A percentile compares a stretch with the other conserved stretches of the same genome.
phyloP scores from a whole-genome alignment of 371 early-diverging fungal genomes.

The Haplosporangium sp. region DNA sequence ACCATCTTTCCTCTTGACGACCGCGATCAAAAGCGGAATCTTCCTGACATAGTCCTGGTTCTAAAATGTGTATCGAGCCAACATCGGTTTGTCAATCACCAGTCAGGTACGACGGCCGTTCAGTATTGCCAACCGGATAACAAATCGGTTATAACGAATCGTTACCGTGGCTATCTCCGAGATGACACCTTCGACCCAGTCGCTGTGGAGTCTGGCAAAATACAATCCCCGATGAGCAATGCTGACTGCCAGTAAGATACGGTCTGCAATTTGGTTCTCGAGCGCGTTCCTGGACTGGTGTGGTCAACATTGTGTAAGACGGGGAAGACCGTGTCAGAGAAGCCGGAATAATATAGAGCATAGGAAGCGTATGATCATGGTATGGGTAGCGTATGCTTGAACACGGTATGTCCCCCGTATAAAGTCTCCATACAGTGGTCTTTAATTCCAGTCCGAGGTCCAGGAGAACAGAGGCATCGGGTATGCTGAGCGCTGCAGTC shows the following conservation, averaged over 20 bases:
- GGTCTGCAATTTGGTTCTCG: conserved; percentile 25
- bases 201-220: conserved; percentile 14
- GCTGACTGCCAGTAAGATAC: conserved; percentile 31
- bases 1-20: conserved; percentile 32
- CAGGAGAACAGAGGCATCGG: conserved; percentile 29
- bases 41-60: conserved; percentile 28
- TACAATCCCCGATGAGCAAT: conserved; percentile 19
- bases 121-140: no score
- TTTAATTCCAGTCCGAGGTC: conserved; percentile 33
- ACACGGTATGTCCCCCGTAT: no score
- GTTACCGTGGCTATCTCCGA: conserved; percentile 19
- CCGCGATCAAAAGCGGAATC: conserved; percentile 20
- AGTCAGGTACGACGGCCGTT: neutral
- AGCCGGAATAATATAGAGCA: neutral
- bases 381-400: neutral
- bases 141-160: no score
- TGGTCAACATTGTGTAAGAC: no score
- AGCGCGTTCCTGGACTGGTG: conserved; percentile 12
- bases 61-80: neutral
- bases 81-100: neutral
- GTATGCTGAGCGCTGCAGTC: neutral
- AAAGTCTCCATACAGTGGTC: conserved; percentile 14
- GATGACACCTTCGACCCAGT: conserved; percentile 25
- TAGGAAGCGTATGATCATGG: neutral
- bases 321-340: neutral